Conservation (phyloP, 805 yeast genomes). For the Henningerozyma blattae region DNA sequence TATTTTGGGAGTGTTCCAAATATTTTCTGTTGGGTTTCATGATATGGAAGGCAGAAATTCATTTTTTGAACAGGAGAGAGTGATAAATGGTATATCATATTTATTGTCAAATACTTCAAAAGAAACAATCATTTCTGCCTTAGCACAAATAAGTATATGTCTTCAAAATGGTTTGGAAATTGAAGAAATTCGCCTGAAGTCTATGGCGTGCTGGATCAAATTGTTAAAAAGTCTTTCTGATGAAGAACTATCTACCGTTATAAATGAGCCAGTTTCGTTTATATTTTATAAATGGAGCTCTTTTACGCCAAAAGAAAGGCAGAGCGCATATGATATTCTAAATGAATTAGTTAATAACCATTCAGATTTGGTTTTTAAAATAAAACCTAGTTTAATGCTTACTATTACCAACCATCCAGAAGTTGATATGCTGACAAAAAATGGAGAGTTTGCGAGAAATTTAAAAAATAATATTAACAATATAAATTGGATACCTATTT, state of each 20-base stretch:
- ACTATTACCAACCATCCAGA: slow-evolving; percentile 51
- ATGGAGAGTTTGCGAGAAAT: slow-evolving; percentile 41
- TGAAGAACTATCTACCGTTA: slow-evolving; percentile 47
- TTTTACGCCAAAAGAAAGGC: slow-evolving; percentile 38
- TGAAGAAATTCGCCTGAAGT: slow-evolving; percentile 43
- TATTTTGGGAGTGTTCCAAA: slow-evolving; percentile 64
- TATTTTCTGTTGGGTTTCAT: slow-evolving; percentile 72
- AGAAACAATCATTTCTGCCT: slow-evolving; percentile 46
- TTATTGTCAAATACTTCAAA: slow-evolving; percentile 41
- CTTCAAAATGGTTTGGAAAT: slow-evolving; percentile 67
- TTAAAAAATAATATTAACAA: slow-evolving; percentile 16
- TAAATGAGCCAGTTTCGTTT: slow-evolving; percentile 65
- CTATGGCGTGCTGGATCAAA: slow-evolving; percentile 57
- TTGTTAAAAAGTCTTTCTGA: slow-evolving; percentile 46
- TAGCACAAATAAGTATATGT: slow-evolving; percentile 81
- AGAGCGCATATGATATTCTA: slow-evolving; percentile 41
- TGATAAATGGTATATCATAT: slow-evolving; percentile 63
- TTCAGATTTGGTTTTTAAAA: slow-evolving; percentile 8
- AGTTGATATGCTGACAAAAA: slow-evolving; percentile 39
- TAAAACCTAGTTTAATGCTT: slow-evolving; percentile 41
- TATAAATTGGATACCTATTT: slow-evolving; percentile 16
- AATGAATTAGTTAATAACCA: slow-evolving; percentile 17
- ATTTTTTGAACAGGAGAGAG: slow-evolving; percentile 54
- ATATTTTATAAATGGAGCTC: slow-evolving; percentile 54
- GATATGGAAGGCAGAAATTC: slow-evolving; percentile 65